Conservation (phyloP, 164 flowering plant species). For the Kingdonia uniflora region DNA sequence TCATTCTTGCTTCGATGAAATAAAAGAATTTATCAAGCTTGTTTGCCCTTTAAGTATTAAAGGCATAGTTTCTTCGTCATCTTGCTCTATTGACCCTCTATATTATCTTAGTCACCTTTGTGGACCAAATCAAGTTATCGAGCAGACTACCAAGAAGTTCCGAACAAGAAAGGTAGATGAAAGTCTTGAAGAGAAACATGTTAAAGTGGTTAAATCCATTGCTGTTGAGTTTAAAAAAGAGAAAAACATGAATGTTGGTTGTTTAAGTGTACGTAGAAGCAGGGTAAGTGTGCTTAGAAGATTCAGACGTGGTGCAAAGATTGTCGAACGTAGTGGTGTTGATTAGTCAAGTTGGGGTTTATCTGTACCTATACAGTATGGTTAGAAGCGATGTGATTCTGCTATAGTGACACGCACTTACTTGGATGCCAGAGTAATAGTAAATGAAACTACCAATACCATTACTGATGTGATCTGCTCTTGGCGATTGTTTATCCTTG, state of each 20-base stretch:
- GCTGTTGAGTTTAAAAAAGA: constrained; percentile 13
- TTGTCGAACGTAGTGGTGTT: constrained; percentile 19
- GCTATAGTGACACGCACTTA: too few relatives aligned
- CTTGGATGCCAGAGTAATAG: too few relatives aligned
- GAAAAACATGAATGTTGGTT: constrained; percentile 12
- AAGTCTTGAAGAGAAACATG: constrained; percentile 11
- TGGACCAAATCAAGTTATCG: constrained; percentile 20
- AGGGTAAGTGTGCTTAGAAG: constrained; percentile 45
- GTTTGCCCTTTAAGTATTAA: constrained; percentile 47
- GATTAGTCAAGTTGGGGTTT: constrained; percentile 12
- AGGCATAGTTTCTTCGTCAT: constrained; percentile 65
- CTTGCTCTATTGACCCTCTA: constrained; percentile 49
- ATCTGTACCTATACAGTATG: too few relatives aligned
- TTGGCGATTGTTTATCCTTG: too few relatives aligned
- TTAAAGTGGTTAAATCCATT: constrained; percentile 8
- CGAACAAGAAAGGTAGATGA: constrained; percentile 15
- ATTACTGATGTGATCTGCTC: too few relatives aligned
- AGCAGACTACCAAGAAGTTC: constrained; percentile 13
- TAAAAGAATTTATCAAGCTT: constrained; percentile 53
- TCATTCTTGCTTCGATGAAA: constrained; percentile 68
- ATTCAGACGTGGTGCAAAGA: constrained; percentile 40
- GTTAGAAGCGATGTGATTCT: too few relatives aligned
- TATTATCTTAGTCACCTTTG: constrained; percentile 50
- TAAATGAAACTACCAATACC: too few relatives aligned
- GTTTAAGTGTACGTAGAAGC: constrained; percentile 15